These are phyloP conservation scores for Microbotryomycetes sp. DNA, from an alignment of 1,284 basidiomycete genomes.

Conservation along the genomic window DNA sequence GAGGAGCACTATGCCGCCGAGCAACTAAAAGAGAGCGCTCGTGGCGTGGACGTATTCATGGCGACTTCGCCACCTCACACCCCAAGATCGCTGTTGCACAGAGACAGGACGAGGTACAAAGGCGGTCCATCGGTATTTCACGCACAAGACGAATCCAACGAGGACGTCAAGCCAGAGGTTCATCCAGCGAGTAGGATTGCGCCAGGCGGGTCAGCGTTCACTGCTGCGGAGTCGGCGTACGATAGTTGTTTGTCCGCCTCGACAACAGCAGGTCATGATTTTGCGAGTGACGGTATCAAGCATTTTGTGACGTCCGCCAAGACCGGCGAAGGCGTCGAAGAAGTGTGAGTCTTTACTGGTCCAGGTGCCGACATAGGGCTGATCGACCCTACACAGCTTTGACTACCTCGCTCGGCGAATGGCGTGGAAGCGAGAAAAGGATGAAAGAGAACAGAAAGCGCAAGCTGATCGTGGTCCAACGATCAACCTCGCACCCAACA, in stretches of 20 bases:
- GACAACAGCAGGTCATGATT: conserved; percentile 1
- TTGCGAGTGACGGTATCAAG: conserved; percentile 22
- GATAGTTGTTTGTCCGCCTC: background rate
- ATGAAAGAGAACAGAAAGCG: background rate
- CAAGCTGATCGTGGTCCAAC: background rate
- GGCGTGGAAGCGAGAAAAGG: background rate
- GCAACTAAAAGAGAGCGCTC: background rate
- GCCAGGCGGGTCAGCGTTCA: too few relatives aligned
- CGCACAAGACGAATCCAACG: background rate
- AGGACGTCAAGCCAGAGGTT: background rate
- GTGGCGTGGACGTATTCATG: conserved; percentile 9
- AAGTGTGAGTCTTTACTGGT: conserved; percentile 27
- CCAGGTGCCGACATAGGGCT: too few relatives aligned
- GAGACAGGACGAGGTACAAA: background rate
- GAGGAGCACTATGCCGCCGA: background rate
- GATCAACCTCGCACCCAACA: background rate
- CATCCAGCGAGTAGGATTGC: background rate
- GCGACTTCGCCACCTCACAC: conserved; percentile 6
- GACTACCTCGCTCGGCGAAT: background rate
- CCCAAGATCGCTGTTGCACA: background rate
- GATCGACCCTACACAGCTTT: too few relatives aligned
- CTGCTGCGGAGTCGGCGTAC: background rate
- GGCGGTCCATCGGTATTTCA: background rate
- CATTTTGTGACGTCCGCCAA: conserved; percentile 31
- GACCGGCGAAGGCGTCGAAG: conserved; percentile 29